Conservation (phyloP, 352 stramenopile species). For the Phytopythium vexans region DNA sequence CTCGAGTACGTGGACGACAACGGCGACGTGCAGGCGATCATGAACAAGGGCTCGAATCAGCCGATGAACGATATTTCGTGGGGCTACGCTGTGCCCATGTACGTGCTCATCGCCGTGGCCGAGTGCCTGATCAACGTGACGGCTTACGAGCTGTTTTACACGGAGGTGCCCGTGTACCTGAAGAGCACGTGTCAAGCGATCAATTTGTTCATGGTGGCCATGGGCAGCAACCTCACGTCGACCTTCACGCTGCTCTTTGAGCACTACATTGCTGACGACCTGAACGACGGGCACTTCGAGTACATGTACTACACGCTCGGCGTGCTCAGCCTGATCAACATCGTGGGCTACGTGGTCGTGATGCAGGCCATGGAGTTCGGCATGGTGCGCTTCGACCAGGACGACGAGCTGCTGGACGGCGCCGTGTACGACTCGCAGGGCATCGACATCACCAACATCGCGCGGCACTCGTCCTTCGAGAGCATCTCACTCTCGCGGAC, state of each 20-base stretch:
- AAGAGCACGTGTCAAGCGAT: conserved; percentile 88
- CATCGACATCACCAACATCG: conserved; percentile 64
- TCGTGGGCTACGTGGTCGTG: conserved; percentile 65
- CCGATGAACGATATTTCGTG: conserved; percentile 85
- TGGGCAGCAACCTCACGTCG: conserved; percentile 86
- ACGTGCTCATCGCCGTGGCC: conserved; percentile 75
- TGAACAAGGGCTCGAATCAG: conserved; percentile 51
- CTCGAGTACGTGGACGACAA: conserved; percentile 32
- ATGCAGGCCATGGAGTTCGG: conserved; percentile 89
- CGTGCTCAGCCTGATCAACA: conserved; percentile 67
- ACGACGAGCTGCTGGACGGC: conserved; percentile 63
- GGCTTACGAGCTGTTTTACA: conserved; percentile 88
- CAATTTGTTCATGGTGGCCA: conserved; percentile 86
- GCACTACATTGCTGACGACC: conserved; percentile 60
- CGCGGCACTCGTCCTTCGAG: conserved; percentile 74
- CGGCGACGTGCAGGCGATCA: conserved; percentile 24
- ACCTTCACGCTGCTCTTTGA: conserved; percentile 87
- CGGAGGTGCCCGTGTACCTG: conserved; percentile 80
- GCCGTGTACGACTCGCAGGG: conserved; percentile 56
- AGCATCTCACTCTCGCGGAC: conserved; percentile 59
- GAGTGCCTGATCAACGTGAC: conserved; percentile 89
- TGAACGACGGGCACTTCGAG: conserved; percentile 85
- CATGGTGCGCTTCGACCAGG: conserved; percentile 71
- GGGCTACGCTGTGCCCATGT: conserved; percentile 80
- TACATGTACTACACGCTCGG: conserved; percentile 89